Conservation (phyloP, 202 grass and related monocot species). For the Dendrocalamus latiflorus region DNA sequence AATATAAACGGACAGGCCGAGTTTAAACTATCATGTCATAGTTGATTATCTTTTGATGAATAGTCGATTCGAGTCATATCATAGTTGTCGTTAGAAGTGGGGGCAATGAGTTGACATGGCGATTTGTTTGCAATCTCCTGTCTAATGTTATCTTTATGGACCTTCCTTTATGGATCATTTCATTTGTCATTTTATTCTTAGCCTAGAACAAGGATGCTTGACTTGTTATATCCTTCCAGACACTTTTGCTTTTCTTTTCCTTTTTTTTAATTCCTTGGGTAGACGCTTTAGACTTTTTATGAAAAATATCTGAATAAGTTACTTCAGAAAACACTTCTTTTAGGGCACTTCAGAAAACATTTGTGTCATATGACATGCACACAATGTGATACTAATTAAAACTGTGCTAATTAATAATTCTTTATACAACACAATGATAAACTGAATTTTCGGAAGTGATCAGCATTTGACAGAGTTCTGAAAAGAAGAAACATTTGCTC, state of each 20-base stretch:
- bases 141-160: conserved; percentile 26
- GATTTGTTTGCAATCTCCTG: conserved; percentile 48
- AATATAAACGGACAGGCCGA: neutral
- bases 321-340: neutral
- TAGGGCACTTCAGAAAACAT: neutral
- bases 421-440: neutral
- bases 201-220: neutral
- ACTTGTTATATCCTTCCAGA: neutral
- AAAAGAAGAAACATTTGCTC: conserved; percentile 5
- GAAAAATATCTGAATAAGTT: neutral
- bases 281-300: neutral
- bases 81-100: conserved; percentile 19
- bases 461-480: neutral
- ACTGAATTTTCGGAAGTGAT: neutral
- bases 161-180: conserved; percentile 25
- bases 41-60: neutral
- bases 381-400: neutral
- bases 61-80: neutral
- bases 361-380: neutral
- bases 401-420: neutral
- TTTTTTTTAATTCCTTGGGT: neutral
- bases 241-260: neutral
- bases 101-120: conserved; percentile 30
- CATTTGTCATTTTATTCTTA: conserved; percentile 27
- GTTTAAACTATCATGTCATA: conserved; percentile 3